Percentiles rank a stretch among this genome's conserved stretches.
Evolutionary conservation across 2,329 filamentous ascomycete genomes (phyloP).

Genomic region (Penicillium thymicola): DNA sequence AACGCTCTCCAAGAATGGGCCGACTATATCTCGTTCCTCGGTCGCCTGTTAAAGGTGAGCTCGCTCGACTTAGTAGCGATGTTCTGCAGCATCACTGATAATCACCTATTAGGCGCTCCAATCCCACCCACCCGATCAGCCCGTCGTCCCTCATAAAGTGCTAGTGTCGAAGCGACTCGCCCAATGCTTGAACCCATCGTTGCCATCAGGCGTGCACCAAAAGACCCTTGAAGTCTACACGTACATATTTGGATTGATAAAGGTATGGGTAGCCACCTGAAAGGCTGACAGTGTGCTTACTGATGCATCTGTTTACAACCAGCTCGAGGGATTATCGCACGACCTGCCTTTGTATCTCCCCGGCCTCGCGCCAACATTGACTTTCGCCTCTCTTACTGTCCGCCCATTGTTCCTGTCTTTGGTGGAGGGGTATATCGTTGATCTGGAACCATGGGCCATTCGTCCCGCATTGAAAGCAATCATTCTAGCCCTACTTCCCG

Average conservation of each 20-base stretch:
- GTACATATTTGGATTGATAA: conserved; percentile 83
- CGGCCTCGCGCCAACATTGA: conserved; percentile 81
- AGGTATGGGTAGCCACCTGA: conserved; percentile 47
- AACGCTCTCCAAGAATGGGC: conserved; percentile 96
- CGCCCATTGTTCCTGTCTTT: conserved; percentile 81
- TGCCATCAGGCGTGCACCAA: conserved; percentile 96
- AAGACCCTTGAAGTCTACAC: conserved; percentile 93
- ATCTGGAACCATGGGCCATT: conserved; percentile 66
- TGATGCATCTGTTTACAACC: conserved; percentile 20
- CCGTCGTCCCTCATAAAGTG: conserved; percentile 74
- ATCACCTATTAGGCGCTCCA: conserved; percentile 67
- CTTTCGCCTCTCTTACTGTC: conserved; percentile 90
- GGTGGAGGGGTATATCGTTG: conserved; percentile 75
- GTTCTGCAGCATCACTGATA: not conserved
- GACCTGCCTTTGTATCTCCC: conserved; percentile 88
- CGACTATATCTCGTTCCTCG: conserved; percentile 97
- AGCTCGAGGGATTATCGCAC: conserved; percentile 69
- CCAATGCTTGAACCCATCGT: conserved; percentile 88
- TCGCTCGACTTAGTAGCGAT: not conserved
- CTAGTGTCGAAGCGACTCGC: conserved; percentile 85
- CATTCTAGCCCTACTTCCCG: conserved; percentile 82
- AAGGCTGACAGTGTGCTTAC: not conserved
- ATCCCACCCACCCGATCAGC: conserved; percentile 69
- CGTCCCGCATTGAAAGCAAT: conserved; percentile 88
- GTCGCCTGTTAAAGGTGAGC: conserved; percentile 77